A percentile compares a stretch with the other conserved stretches of the same genome.
These are phyloP conservation scores for Salvia rosmarinus DNA, from an alignment of 257 asterid species.

Conservation along the genomic window DNA sequence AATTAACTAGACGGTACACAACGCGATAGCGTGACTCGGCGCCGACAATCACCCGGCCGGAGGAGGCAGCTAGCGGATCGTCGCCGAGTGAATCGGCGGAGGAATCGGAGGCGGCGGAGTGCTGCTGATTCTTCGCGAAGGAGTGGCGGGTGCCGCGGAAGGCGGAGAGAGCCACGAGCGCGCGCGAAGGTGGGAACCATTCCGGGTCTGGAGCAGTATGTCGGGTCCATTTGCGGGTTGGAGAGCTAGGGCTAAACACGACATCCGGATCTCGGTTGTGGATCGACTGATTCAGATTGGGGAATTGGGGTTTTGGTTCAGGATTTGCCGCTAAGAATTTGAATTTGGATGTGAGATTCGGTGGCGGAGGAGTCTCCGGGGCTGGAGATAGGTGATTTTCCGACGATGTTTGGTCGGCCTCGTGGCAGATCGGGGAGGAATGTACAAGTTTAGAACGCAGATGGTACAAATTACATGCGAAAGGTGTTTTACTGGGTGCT, in stretches of 20 bases:
- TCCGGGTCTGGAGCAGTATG: slow-evolving; percentile 96
- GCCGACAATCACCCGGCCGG: slow-evolving; percentile 92
- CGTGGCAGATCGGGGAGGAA: slow-evolving; percentile 27
- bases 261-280: slow-evolving; percentile 44
- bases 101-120: slow-evolving; percentile 48
- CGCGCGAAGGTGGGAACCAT: slow-evolving; percentile 97
- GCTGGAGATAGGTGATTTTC: slow-evolving; percentile 5
- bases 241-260: slow-evolving; percentile 87
- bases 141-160: slow-evolving; percentile 84
- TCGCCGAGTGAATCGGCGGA: slow-evolving; percentile 73
- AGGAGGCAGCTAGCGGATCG: slow-evolving; percentile 92
- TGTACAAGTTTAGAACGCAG: slow-evolving; percentile 39
- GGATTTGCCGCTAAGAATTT: too few relatives aligned
- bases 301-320: slow-evolving; percentile 14
- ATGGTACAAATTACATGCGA: slow-evolving; percentile 18
- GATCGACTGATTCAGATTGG: slow-evolving; percentile 22
- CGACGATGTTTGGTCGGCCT: neutral
- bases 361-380: neutral
- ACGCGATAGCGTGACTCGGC: slow-evolving; percentile 84
- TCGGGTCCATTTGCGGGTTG: slow-evolving; percentile 91
- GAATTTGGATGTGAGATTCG: neutral
- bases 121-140: slow-evolving; percentile 60
- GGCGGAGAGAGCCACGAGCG: slow-evolving; percentile 87
- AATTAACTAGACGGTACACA: slow-evolving; percentile 85
- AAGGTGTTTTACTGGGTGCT: neutral